Evolutionary conservation across 805 yeast species (phyloP).

Genomic region (Kazachstania kunashirensis): DNA sequence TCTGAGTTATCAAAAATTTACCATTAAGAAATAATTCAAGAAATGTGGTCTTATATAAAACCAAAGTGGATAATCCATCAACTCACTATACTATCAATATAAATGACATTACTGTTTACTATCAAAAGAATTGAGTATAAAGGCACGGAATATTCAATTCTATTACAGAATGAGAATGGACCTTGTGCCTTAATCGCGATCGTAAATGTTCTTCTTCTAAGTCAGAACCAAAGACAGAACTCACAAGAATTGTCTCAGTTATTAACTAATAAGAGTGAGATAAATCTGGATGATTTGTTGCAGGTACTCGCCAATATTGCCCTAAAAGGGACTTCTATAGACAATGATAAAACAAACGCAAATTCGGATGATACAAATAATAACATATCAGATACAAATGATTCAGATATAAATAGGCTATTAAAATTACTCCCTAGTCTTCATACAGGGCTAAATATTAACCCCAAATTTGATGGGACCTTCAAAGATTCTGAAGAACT

Average conservation of each 20-base stretch:
- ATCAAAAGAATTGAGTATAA: slow-evolving; percentile 28
- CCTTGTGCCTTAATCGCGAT: slow-evolving; percentile 83
- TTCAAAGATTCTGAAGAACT: slow-evolving; percentile 45
- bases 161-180: slow-evolving; percentile 75
- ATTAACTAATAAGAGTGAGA: slow-evolving; percentile 16
- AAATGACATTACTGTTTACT: slow-evolving; percentile 13
- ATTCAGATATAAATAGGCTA: not conserved
- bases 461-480: slow-evolving; percentile 57
- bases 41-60: too few relatives aligned
- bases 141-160: slow-evolving; percentile 33
- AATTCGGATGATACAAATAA: not conserved
- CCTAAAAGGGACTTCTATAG: not conserved
- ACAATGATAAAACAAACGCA: not conserved
- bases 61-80: too few relatives aligned
- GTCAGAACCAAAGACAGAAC: slow-evolving; percentile 27
- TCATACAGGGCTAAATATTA: slow-evolving; percentile 62
- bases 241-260: slow-evolving; percentile 19
- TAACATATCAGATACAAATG: not conserved
- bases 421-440: slow-evolving; percentile 45
- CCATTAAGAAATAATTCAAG: too few relatives aligned
- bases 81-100: too few relatives aligned
- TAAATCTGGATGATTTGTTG: not conserved
- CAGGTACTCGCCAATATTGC: slow-evolving; percentile 2
- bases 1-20: too few relatives aligned
- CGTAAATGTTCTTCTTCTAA: slow-evolving; percentile 56